These are phyloP conservation scores for Trametes villosa DNA, from an alignment of 768 basidiomycete genomes.

Conservation along the genomic window DNA sequence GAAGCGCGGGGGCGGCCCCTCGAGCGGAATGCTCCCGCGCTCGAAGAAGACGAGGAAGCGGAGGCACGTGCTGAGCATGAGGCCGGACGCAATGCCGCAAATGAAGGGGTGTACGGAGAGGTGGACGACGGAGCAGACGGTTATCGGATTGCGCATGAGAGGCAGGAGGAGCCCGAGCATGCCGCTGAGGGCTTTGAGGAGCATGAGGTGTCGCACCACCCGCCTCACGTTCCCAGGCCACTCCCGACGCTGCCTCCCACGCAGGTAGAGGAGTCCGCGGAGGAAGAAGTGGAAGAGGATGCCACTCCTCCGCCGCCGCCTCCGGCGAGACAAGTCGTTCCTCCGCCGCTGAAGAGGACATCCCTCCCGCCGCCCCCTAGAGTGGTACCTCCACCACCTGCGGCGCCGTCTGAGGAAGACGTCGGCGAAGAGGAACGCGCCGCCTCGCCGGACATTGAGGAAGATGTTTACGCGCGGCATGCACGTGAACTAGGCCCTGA, in stretches of 20 bases:
- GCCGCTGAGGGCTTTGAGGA: constrained; percentile 27
- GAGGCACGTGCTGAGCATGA: constrained; percentile 20
- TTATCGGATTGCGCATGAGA: constrained; percentile 6
- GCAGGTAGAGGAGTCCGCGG: background rate
- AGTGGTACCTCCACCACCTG: constrained; percentile 11
- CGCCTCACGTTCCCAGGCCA: constrained; percentile 8
- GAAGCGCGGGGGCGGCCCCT: background rate
- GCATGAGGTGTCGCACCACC: constrained; percentile 24
- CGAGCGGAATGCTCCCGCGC: background rate
- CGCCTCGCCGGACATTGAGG: background rate
- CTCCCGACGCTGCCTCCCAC: constrained; percentile 4
- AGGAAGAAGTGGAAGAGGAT: constrained; percentile 1
- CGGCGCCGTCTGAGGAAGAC: background rate
- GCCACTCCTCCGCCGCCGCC: constrained; percentile 13
- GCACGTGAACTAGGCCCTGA: constrained; percentile 11
- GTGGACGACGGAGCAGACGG: constrained; percentile 2
- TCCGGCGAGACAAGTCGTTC: background rate
- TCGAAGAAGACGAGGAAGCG: constrained; percentile 26
- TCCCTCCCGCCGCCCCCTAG: constrained; percentile 13
- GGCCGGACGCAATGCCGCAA: background rate
- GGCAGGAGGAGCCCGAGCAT: constrained; percentile 14
- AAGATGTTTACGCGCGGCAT: constrained; percentile 8
- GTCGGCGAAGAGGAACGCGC: background rate
- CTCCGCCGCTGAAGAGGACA: constrained; percentile 13
- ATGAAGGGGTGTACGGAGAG: constrained; percentile 1